Conservation (phyloP, 2,329 filamentous ascomycete genomes). For the Tricladium varicosporioides region DNA sequence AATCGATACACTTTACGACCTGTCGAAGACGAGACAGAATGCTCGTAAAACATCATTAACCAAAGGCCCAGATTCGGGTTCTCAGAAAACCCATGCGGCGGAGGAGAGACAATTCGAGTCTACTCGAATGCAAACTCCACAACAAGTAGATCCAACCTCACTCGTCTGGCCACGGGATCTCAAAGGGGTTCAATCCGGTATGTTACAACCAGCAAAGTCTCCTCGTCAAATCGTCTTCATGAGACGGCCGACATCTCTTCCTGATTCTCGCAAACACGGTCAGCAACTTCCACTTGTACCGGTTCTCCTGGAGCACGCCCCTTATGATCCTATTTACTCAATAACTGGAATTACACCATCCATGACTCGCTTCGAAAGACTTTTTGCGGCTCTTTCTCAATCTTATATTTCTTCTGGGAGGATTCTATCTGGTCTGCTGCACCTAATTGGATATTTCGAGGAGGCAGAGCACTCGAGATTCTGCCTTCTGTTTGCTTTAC, state of each 20-base stretch:
- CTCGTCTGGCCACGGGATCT: slow-evolving; percentile 44
- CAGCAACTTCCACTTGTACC: slow-evolving; percentile 34
- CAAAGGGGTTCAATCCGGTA: slow-evolving; percentile 22
- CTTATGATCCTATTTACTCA: slow-evolving; percentile 61
- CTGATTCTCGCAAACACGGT: slow-evolving; percentile 23
- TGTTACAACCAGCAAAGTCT: slow-evolving; percentile 30
- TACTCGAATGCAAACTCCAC: slow-evolving; percentile 59
- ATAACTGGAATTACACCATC: slow-evolving; percentile 62
- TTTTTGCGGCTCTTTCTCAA: slow-evolving; percentile 52
- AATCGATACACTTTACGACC: slow-evolving; percentile 76
- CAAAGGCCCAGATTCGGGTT: slow-evolving; percentile 22
- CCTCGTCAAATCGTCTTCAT: slow-evolving; percentile 38
- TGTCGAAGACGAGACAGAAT: slow-evolving; percentile 63
- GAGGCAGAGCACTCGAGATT: slow-evolving; percentile 68
- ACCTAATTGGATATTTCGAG: slow-evolving; percentile 70
- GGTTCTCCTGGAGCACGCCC: slow-evolving; percentile 70
- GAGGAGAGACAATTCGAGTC: slow-evolving; percentile 49
- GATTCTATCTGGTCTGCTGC: slow-evolving; percentile 60
- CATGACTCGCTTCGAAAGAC: slow-evolving; percentile 62
- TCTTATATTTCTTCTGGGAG: slow-evolving; percentile 43
- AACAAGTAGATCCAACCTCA: slow-evolving; percentile 54
- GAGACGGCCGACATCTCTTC: slow-evolving; percentile 24
- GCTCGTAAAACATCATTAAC: slow-evolving; percentile 18
- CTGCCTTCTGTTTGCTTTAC: slow-evolving; percentile 73
- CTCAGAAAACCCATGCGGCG: slow-evolving; percentile 30